A percentile compares a stretch with the other conserved stretches of the same genome.
Conservation (phyloP, 1,284 basidiomycete genomes). For the Pseudozyma tsukubaensis region DNA sequence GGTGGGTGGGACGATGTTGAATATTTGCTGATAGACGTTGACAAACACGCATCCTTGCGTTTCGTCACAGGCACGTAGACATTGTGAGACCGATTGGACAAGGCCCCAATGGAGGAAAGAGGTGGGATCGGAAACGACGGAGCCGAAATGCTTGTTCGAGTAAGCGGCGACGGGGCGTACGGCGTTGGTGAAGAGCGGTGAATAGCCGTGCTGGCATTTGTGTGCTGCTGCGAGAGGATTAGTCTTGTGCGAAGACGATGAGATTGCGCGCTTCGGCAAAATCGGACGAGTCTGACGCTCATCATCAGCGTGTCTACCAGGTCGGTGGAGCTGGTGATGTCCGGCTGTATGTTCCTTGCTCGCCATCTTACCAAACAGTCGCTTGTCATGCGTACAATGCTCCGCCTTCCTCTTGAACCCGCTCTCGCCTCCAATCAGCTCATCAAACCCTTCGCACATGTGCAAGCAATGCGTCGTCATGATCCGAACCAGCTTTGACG, state of each 20-base stretch:
- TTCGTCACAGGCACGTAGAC: constrained; percentile 24
- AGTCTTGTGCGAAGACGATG: background rate
- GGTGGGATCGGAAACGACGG: constrained; percentile 27
- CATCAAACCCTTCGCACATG: too few relatives aligned
- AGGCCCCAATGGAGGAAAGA: constrained; percentile 37
- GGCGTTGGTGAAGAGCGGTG: constrained; percentile 8
- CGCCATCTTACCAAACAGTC: background rate
- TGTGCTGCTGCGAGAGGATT: background rate
- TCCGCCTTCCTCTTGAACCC: too few relatives aligned
- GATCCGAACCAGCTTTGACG: background rate
- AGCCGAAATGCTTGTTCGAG: constrained; percentile 14
- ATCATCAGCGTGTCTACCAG: too few relatives aligned
- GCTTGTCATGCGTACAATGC: too few relatives aligned
- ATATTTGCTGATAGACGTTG: constrained; percentile 35
- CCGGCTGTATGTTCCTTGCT: background rate
- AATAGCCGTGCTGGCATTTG: constrained; percentile 12
- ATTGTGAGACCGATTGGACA: constrained; percentile 7
- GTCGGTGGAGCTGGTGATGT: too few relatives aligned
- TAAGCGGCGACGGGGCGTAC: constrained; percentile 19
- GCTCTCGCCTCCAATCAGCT: too few relatives aligned
- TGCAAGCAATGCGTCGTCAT: too few relatives aligned
- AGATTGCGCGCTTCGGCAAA: background rate
- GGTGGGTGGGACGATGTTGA: constrained; percentile 15
- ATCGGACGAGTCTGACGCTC: too few relatives aligned
- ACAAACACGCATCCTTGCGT: constrained; percentile 29